Evolutionary conservation across 306 rosid genomes (phyloP).

Genomic region (Castanea crenata): DNA sequence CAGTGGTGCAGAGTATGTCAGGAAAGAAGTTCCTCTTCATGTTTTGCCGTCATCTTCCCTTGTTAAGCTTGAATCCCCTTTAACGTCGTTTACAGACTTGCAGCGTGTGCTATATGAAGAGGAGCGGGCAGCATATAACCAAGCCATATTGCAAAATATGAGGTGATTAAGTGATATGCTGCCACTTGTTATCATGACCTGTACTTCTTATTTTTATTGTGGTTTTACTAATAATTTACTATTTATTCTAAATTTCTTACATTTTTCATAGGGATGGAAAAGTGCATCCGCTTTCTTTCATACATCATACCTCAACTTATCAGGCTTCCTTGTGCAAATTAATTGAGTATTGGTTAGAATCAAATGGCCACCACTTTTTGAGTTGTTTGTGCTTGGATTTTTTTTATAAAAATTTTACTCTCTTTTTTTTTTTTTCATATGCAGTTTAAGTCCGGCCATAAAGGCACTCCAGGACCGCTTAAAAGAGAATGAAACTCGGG

Average conservation of each 20-base stretch:
- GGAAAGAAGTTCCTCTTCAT: constrained; percentile 92
- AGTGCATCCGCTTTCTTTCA: constrained; percentile 85
- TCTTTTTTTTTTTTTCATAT: constrained; percentile 5
- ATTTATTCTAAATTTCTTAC: constrained; percentile 21
- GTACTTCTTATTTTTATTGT: not conserved
- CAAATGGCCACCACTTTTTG: constrained; percentile 15
- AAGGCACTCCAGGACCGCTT: constrained; percentile 79
- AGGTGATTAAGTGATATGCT: constrained; percentile 50
- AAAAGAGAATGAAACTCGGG: constrained; percentile 91
- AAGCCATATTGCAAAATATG: constrained; percentile 73
- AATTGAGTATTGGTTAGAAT: constrained; percentile 89
- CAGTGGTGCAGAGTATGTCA: constrained; percentile 84
- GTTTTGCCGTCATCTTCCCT: constrained; percentile 72
- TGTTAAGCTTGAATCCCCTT: constrained; percentile 66
- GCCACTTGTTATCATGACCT: constrained; percentile 13
- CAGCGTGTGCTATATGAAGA: constrained; percentile 86
- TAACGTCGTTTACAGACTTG: constrained; percentile 74
- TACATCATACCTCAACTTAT: constrained; percentile 94
- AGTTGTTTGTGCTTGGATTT: constrained; percentile 3
- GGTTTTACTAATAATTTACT: not conserved
- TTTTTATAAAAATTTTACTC: constrained; percentile 1
- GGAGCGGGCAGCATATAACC: constrained; percentile 89
- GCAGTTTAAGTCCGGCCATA: constrained; percentile 97
- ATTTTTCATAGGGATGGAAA: constrained; percentile 66
- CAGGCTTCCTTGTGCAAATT: constrained; percentile 98